A percentile compares a stretch with the other conserved stretches of the same genome.
phyloP scores from a whole-genome alignment of 208 protist genomes.

The Acanthamoeba lenticulata region DNA sequence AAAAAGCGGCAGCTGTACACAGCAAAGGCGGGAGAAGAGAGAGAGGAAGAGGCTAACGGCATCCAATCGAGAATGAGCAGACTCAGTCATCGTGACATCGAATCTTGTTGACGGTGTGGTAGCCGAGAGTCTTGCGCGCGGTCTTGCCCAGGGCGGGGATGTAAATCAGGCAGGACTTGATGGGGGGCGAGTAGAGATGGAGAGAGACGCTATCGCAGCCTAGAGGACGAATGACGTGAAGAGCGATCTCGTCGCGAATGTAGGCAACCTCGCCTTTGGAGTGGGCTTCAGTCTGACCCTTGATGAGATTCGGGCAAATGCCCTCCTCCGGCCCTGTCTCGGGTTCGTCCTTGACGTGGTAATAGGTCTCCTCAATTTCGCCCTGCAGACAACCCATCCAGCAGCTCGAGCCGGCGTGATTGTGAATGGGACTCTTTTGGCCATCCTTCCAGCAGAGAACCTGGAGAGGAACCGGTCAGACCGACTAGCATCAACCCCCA shows the following conservation, averaged over 20 bases:
- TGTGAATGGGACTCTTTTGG: conserved; percentile 47
- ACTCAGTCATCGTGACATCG: background rate
- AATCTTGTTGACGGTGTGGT: background rate
- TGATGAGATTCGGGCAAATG: conserved; percentile 34
- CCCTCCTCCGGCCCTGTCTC: background rate
- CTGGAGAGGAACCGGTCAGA: background rate
- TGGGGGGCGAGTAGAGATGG: conserved; percentile 39
- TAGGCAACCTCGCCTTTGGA: conserved; percentile 16
- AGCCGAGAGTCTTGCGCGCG: background rate
- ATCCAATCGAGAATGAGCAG: background rate
- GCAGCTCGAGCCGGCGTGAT: conserved; percentile 39
- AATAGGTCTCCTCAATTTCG: conserved; percentile 46
- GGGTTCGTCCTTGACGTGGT: conserved; percentile 29
- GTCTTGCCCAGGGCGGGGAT: background rate
- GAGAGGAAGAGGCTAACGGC: background rate
- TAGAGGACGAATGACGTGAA: background rate
- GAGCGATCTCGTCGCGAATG: conserved; percentile 5
- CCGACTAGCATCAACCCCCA: background rate
- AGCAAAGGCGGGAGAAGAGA: background rate
- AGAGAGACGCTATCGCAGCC: background rate
- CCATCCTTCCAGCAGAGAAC: conserved; percentile 20
- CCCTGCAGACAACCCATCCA: conserved; percentile 14
- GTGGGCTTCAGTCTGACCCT: background rate
- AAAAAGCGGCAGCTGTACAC: no score
- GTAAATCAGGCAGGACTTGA: conserved; percentile 3